These are phyloP conservation scores for Naganishia liquefaciens DNA, from an alignment of 1,284 basidiomycete genomes.

Conservation along the genomic window DNA sequence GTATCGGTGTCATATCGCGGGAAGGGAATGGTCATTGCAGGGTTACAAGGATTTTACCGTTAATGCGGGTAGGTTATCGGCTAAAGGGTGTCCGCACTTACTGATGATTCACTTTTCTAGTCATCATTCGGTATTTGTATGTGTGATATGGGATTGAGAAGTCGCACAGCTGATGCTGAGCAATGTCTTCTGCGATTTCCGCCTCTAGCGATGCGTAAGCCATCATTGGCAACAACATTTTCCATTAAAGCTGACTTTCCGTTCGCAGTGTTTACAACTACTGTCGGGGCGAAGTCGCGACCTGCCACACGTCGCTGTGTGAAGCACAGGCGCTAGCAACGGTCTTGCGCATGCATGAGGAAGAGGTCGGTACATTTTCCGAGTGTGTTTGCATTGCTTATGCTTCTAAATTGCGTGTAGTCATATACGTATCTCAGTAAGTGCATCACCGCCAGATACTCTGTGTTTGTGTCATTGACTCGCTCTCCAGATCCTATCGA, in stretches of 20 bases:
- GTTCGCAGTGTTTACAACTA: slow-evolving; percentile 31
- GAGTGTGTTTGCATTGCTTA: background rate
- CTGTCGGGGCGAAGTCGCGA: slow-evolving; percentile 17
- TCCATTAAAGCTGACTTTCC: background rate
- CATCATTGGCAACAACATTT: background rate
- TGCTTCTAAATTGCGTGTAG: slow-evolving; percentile 4
- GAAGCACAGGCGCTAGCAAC: slow-evolving; percentile 36
- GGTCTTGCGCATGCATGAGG: slow-evolving; percentile 36
- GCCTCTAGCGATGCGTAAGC: slow-evolving; percentile 23
- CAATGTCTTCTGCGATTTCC: background rate
- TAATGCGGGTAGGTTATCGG: slow-evolving; percentile 28
- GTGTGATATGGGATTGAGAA: background rate
- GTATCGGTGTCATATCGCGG: slow-evolving; percentile 33
- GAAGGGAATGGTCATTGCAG: slow-evolving; percentile 28
- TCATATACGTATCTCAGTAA: slow-evolving; percentile 33
- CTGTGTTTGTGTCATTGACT: slow-evolving; percentile 48
- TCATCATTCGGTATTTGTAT: slow-evolving; percentile 39
- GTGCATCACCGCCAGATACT: background rate
- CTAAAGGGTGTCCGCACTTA: background rate
- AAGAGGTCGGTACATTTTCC: slow-evolving; percentile 35
- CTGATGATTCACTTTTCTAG: background rate
- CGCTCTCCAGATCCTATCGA: slow-evolving; percentile 64
- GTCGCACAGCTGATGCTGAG: background rate
- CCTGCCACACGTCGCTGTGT: slow-evolving; percentile 30
- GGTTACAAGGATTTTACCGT: slow-evolving; percentile 32